Conservation (phyloP, 1,139 yeast species). For the Saccharomyces uvarum region DNA sequence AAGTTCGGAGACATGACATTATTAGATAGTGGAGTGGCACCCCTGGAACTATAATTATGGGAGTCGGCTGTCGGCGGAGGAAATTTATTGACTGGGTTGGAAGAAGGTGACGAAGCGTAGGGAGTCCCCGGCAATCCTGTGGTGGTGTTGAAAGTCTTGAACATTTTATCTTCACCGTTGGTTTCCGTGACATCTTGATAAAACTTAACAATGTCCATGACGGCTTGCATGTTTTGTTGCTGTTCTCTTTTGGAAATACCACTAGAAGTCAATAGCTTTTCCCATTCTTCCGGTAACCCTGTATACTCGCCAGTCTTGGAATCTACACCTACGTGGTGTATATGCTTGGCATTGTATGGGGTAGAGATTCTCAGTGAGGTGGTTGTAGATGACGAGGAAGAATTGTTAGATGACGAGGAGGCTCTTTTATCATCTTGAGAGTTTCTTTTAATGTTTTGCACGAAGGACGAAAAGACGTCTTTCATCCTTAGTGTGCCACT, state of each 20-base stretch:
- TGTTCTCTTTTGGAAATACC: conserved; percentile 84
- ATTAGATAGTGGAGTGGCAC: not conserved
- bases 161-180: conserved; percentile 59
- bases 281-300: conserved; percentile 93
- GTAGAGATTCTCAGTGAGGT: conserved; percentile 63
- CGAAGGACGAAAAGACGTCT: conserved; percentile 44
- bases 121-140: not conserved
- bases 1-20: not conserved
- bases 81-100: conserved; percentile 4
- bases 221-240: conserved; percentile 87
- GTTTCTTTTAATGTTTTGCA: conserved; percentile 37
- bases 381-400: conserved; percentile 16
- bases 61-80: not conserved
- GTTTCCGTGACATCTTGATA: conserved; percentile 59
- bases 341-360: conserved; percentile 85
- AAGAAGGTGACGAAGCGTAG: not conserved
- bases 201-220: conserved; percentile 84
- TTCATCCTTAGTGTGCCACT: conserved; percentile 33
- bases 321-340: conserved; percentile 89
- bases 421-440: conserved; percentile 25
- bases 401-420: conserved; percentile 21
- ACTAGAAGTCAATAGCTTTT: conserved; percentile 66
- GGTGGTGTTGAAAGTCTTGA: conserved; percentile 54
- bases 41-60: not conserved
- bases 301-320: conserved; percentile 76